Percentiles rank a stretch among this genome's conserved stretches.
These are phyloP conservation scores for Chrysanthemum lavandulifolium DNA, from an alignment of 129 eudicot species.

Conservation along the genomic window DNA sequence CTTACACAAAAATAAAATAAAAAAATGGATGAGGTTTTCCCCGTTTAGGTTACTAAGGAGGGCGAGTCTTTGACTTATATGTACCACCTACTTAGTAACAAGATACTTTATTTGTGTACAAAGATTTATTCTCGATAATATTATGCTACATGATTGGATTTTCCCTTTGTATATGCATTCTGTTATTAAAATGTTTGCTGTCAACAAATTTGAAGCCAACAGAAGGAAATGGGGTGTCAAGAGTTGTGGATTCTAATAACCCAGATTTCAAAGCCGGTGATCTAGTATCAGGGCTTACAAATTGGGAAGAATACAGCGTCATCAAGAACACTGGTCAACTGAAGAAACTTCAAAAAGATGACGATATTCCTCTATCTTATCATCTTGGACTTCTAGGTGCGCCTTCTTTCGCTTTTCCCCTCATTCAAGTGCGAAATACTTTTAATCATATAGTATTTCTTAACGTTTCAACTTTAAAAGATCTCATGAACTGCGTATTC, in stretches of 20 bases:
- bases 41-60: no score
- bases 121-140: no score
- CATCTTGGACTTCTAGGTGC: conserved; percentile 82
- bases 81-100: no score
- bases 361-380: conserved; percentile 66
- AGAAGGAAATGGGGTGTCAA: conserved; percentile 90
- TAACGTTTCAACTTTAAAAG: no score
- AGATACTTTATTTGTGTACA: no score
- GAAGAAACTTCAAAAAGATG: conserved; percentile 54
- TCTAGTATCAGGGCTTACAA: conserved; percentile 57
- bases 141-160: no score
- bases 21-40: no score
- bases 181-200: no score
- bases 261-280: conserved; percentile 70
- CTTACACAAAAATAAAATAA: no score
- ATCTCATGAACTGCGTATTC: no score
- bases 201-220: conserved; percentile 38
- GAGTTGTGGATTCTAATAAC: conserved; percentile 73
- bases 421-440: not conserved
- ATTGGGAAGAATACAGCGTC: conserved; percentile 88
- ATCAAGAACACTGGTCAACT: conserved; percentile 46
- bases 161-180: no score
- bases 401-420: not conserved
- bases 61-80: no score
- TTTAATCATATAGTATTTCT: not conserved